Percentiles rank a stretch among this genome's conserved stretches.
phyloP scores from a whole-genome alignment of 1,284 basidiomycete species.

The Megacollybia platyphylla region DNA sequence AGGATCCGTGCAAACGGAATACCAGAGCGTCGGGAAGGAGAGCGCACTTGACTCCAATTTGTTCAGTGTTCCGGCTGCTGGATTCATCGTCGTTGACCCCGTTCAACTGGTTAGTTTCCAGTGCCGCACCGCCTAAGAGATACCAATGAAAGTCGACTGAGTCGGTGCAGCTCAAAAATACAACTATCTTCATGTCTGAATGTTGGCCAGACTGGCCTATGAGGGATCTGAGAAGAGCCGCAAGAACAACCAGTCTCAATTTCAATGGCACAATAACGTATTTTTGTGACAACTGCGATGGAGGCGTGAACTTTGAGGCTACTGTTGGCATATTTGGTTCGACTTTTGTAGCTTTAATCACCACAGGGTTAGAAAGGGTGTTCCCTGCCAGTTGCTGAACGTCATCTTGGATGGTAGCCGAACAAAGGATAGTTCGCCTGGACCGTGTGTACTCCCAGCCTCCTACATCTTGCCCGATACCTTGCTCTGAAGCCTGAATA shows the following conservation, averaged over 20 bases:
- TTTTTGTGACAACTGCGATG: slow-evolving; percentile 90
- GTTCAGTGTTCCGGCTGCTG: slow-evolving; percentile 18
- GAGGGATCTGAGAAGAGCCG: slow-evolving; percentile 74
- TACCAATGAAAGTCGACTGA: slow-evolving; percentile 97
- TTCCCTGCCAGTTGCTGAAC: slow-evolving; percentile 89
- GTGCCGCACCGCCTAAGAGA: slow-evolving; percentile 67
- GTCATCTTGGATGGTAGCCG: slow-evolving; percentile 91
- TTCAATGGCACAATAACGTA: slow-evolving; percentile 91
- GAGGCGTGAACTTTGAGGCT: slow-evolving; percentile 70
- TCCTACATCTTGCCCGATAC: slow-evolving; percentile 61
- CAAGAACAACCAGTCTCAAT: slow-evolving; percentile 80
- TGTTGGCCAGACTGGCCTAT: slow-evolving; percentile 45
- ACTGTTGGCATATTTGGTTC: slow-evolving; percentile 20
- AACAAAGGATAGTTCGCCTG: slow-evolving; percentile 84
- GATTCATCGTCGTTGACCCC: slow-evolving; percentile 19
- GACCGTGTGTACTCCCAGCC: slow-evolving; percentile 76
- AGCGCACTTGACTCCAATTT: slow-evolving; percentile 50
- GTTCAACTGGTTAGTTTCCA: slow-evolving; percentile 28
- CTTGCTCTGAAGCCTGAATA: slow-evolving; percentile 59
- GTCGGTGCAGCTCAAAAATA: slow-evolving; percentile 95
- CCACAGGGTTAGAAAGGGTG: slow-evolving; percentile 58
- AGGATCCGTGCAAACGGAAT: slow-evolving; percentile 90
- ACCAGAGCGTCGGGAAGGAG: slow-evolving; percentile 76
- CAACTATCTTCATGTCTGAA: slow-evolving; percentile 66
- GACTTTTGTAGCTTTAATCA: slow-evolving; percentile 55